Conservation (phyloP, 768 basidiomycete species). For the Daedaleopsis nitida region DNA sequence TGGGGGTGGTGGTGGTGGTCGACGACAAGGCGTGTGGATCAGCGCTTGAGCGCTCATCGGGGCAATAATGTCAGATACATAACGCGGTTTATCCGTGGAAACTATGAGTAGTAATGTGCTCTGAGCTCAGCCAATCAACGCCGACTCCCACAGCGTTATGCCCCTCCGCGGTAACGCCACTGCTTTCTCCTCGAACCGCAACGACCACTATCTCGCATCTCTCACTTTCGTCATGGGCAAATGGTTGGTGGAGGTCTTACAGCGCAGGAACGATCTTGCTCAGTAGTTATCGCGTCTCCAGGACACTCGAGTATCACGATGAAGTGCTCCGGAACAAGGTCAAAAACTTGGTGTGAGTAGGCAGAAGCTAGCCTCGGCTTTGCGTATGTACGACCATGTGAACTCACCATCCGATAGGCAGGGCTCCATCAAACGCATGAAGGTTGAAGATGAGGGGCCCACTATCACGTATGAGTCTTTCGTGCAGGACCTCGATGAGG, state of each 20-base stretch:
- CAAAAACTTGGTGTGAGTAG: slow-evolving; percentile 72
- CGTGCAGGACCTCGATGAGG: slow-evolving; percentile 74
- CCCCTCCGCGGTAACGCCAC: slow-evolving; percentile 10
- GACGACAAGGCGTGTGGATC: slow-evolving; percentile 11
- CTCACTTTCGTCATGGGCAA: slow-evolving; percentile 55
- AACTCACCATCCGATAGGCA: slow-evolving; percentile 44
- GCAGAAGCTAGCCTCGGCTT: slow-evolving; percentile 2
- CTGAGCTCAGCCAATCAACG: slow-evolving; percentile 6
- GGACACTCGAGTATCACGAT: slow-evolving; percentile 75
- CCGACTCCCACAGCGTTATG: not conserved
- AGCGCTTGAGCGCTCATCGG: not conserved
- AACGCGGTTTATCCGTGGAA: not conserved
- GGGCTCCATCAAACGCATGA: slow-evolving; percentile 70
- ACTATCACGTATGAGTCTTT: slow-evolving; percentile 74
- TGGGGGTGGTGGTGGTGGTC: slow-evolving; percentile 8
- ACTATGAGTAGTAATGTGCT: slow-evolving; percentile 10
- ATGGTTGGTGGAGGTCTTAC: slow-evolving; percentile 49
- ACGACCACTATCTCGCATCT: slow-evolving; percentile 1
- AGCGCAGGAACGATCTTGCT: slow-evolving; percentile 9
- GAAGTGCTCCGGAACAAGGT: slow-evolving; percentile 75
- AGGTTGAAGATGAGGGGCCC: slow-evolving; percentile 58
- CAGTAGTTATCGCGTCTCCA: slow-evolving; percentile 31
- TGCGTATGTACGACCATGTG: not conserved
- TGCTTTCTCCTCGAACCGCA: slow-evolving; percentile 2
- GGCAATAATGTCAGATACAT: not conserved